phyloP scores from a whole-genome alignment of 176 grass and related monocot genomes.

The sorghum (Sorghum bicolor) region DNA sequence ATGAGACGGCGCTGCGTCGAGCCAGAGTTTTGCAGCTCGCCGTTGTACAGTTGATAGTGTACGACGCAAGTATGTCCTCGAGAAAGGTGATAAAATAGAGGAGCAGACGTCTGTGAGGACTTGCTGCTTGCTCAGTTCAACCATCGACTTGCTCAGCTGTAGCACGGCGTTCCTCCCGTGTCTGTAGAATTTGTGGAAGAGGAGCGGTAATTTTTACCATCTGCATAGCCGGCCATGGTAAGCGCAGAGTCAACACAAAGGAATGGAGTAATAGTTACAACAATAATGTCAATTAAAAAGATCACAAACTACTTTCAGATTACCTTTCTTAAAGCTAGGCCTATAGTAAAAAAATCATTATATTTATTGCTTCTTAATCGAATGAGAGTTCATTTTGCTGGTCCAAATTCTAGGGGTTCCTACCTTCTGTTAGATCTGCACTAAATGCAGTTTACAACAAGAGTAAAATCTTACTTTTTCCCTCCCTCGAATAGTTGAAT shows the following conservation, averaged over 20 bases:
- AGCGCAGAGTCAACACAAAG: neutral
- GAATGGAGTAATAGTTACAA: constrained; percentile 9
- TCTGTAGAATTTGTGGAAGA: constrained; percentile 56
- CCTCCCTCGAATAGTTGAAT: neutral
- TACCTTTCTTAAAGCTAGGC: neutral
- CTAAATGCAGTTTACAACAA: neutral
- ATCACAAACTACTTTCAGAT: neutral
- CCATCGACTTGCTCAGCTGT: neutral
- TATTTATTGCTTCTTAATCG: neutral
- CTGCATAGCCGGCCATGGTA: constrained; percentile 39
- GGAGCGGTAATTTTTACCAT: constrained; percentile 62
- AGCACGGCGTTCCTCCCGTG: constrained; percentile 33
- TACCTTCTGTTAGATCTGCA: neutral
- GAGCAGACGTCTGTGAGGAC: neutral
- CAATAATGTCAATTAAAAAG: constrained; percentile 1
- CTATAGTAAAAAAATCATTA: neutral
- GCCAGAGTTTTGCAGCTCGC: neutral
- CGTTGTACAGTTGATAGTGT: neutral
- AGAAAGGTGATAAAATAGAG: neutral
- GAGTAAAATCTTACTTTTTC: neutral
- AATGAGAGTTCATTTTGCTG: neutral
- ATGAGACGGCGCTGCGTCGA: neutral
- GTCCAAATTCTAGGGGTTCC: neutral
- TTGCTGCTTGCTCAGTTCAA: neutral
- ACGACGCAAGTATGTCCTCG: neutral